phyloP scores from a whole-genome alignment of 2,329 filamentous ascomycete species.

The Metarhizium robertsii region DNA sequence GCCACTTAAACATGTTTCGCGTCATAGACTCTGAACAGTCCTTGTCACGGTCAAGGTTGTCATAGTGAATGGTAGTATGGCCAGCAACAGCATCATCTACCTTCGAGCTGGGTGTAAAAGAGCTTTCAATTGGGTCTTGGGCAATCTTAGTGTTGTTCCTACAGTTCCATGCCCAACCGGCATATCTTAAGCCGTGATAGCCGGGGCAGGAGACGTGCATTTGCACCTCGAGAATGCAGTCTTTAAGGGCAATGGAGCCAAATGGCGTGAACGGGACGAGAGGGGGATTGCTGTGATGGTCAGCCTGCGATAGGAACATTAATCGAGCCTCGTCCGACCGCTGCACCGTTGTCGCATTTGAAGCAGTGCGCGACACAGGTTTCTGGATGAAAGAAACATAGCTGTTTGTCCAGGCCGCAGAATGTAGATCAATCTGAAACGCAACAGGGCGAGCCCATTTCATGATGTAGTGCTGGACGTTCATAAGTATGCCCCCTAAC shows the following conservation, averaged over 20 bases:
- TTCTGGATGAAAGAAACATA: constrained; percentile 5
- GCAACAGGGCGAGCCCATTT: constrained; percentile 5
- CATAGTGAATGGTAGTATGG: not conserved
- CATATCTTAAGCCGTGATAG: constrained; percentile 6
- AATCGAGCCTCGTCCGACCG: constrained; percentile 7
- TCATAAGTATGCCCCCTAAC: constrained; percentile 8
- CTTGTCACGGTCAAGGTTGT: not conserved
- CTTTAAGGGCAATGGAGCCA: constrained; percentile 2
- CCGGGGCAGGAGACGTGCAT: constrained; percentile 3
- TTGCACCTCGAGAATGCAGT: constrained; percentile 9
- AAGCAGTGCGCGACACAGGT: not conserved
- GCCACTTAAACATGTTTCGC: constrained; percentile 6
- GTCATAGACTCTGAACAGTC: constrained; percentile 1
- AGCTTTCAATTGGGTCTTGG: not conserved
- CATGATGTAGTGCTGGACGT: constrained; percentile 1
- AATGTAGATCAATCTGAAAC: not conserved
- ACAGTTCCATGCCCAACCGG: constrained; percentile 4
- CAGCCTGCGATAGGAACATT: constrained; percentile 6
- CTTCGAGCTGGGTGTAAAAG: not conserved
- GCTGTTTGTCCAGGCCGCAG: constrained; percentile 4
- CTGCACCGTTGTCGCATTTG: not conserved
- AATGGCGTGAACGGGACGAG: constrained; percentile 6
- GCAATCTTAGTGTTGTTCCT: constrained; percentile 1
- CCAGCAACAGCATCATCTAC: not conserved
- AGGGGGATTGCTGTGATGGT: constrained; percentile 1